These are phyloP conservation scores for Apiotrichum laibachii DNA, from an alignment of 1,284 basidiomycete genomes.

Conservation along the genomic window DNA sequence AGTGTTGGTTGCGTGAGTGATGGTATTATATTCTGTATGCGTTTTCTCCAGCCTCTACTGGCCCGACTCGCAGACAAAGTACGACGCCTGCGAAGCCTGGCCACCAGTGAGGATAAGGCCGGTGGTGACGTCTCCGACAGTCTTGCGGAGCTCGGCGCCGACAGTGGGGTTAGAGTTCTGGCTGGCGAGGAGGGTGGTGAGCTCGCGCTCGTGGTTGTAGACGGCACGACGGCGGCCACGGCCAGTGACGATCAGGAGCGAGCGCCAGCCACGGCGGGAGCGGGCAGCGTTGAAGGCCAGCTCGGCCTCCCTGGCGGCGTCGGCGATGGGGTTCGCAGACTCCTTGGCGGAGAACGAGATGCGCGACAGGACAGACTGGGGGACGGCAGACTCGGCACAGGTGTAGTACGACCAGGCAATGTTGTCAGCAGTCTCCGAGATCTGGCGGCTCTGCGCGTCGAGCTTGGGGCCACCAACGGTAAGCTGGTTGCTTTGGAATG, in stretches of 20 bases:
- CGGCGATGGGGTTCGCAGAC: slow-evolving; percentile 46
- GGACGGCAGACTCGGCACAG: slow-evolving; percentile 16
- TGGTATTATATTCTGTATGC: not conserved
- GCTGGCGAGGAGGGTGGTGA: slow-evolving; percentile 63
- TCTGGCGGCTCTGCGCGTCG: slow-evolving; percentile 36
- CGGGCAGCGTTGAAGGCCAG: slow-evolving; percentile 54
- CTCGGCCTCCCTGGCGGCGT: slow-evolving; percentile 58
- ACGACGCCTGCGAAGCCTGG: slow-evolving; percentile 56
- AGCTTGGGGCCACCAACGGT: slow-evolving; percentile 37
- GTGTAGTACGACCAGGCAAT: slow-evolving; percentile 50
- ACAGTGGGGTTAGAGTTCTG: slow-evolving; percentile 55
- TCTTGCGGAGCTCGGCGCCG: slow-evolving; percentile 68
- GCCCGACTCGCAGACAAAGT: slow-evolving; percentile 69
- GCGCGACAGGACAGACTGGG: slow-evolving; percentile 28
- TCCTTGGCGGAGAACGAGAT: slow-evolving; percentile 36
- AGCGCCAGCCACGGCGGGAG: slow-evolving; percentile 55
- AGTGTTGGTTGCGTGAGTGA: too few species aligned
- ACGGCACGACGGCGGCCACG: slow-evolving; percentile 66
- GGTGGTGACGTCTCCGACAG: slow-evolving; percentile 74
- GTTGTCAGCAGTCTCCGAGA: slow-evolving; percentile 53
- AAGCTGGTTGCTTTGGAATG: slow-evolving; percentile 44
- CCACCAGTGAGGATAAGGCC: slow-evolving; percentile 64
- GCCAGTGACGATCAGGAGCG: slow-evolving; percentile 64
- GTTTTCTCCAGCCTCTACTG: slow-evolving; percentile 9
- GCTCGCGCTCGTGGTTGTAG: slow-evolving; percentile 59